Base-by-base conservation (phyloP, 192 early-diverging fungal genomes). In the Coemansia sp. region DNA sequence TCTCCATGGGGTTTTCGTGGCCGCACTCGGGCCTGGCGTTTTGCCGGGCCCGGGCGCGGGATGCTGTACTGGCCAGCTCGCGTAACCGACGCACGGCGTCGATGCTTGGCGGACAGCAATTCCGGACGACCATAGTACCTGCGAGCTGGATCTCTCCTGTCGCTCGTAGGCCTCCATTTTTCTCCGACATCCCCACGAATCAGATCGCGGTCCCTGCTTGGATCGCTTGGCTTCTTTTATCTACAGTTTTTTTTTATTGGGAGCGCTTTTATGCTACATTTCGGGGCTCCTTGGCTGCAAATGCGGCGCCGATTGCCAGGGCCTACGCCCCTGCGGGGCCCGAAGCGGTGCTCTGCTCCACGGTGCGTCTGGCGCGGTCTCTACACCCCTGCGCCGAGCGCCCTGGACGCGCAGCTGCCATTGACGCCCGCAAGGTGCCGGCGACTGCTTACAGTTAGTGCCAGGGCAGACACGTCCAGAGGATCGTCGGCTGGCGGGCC, bases 81-180 rank as follows among this genome's bases (percentile, higher is more conserved):
- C 32, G 13, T 12, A 12, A n/a, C 32, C 16, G 32, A 12, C 32
- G 32, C n/a, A n/a, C n/a, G n/a, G n/a, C n/a, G n/a, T n/a, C n/a
- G n/a, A n/a, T n/a, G n/a, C n/a, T n/a, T n/a, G n/a, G n/a, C n/a
- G n/a, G n/a, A n/a, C n/a, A n/a, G n/a, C n/a, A 17, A 6, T 10
- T 12, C 19, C 28, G 60, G 68, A 65, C 48, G 61, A 44, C 18
- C 68, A 65, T 72, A 72, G 68, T 72, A 65, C 57, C 62, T 52
- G 25, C n/a, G 34, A 33, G 50, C 40, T 39, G 44, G 57, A 38
- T 44, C 35, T 13, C 28, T 31, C 32, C 54, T 44, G 34, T 73
- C 40, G 50, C 49, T 10, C 38, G 12, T 38, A 50, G 63, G 58
- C 69, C 69, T 73, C 69, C 69, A 64, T 50, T 58, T 53, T 23